Percentiles rank a stretch among this genome's conserved stretches.
Conservation (phyloP, 129 eudicot species). For the Tanacetum coccineum region DNA sequence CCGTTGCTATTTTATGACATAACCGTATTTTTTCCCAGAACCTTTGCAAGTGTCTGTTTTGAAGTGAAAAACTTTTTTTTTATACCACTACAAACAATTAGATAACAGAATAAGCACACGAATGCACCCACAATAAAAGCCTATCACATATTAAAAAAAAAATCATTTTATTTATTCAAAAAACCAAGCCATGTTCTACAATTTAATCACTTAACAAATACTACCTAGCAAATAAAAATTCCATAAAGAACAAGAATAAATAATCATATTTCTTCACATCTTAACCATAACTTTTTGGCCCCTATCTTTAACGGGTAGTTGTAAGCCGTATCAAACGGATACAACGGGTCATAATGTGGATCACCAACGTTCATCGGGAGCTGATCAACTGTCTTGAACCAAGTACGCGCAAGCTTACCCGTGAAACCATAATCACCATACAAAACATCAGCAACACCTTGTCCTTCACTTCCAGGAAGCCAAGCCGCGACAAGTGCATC, state of each 20-base stretch:
- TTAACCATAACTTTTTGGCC: slow-evolving; percentile 1
- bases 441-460: slow-evolving; percentile 76
- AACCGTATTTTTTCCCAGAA: too few relatives aligned
- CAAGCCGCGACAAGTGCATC: slow-evolving; percentile 84
- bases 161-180: too few relatives aligned
- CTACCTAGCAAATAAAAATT: not conserved
- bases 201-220: not conserved
- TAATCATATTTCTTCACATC: slow-evolving; percentile 5
- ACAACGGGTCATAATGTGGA: slow-evolving; percentile 42
- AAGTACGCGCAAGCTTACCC: slow-evolving; percentile 59
- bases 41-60: too few relatives aligned
- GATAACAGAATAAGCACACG: too few relatives aligned
- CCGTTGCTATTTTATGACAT: too few relatives aligned
- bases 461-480: slow-evolving; percentile 82
- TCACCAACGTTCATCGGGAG: slow-evolving; percentile 59
- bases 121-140: too few relatives aligned
- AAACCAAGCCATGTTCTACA: too few relatives aligned
- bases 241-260: not conserved
- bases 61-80: too few relatives aligned
- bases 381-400: slow-evolving; percentile 82
- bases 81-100: too few relatives aligned
- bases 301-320: slow-evolving; percentile 24
- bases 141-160: not conserved
- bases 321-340: slow-evolving; percentile 44
- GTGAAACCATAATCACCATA: slow-evolving; percentile 80